phyloP scores from a whole-genome alignment of 306 rosid species.

The Quercus dentata region DNA sequence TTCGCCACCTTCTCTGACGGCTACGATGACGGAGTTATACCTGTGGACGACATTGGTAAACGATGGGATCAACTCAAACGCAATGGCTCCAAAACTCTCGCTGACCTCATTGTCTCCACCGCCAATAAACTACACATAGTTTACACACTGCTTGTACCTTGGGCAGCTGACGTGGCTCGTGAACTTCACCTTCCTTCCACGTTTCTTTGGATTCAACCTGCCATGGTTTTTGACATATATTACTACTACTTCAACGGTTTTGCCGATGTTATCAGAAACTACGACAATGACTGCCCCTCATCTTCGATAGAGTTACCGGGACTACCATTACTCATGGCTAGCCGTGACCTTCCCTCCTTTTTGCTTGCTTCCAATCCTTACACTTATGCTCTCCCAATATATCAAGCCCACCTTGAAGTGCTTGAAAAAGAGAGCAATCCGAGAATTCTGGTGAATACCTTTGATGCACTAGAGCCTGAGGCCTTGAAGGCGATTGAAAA shows the following conservation, averaged over 20 bases:
- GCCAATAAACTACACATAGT: not conserved
- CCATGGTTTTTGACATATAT: conserved; percentile 29
- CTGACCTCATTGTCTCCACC: conserved; percentile 1
- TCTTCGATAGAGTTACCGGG: not conserved
- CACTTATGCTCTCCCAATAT: not conserved
- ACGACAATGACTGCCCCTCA: not conserved
- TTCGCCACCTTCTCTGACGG: conserved; percentile 30
- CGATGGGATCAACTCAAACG: not conserved
- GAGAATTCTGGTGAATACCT: conserved; percentile 30
- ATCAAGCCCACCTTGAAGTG: not conserved
- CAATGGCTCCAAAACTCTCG: not conserved
- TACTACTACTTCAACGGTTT: conserved; percentile 33
- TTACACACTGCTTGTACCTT: conserved; percentile 21
- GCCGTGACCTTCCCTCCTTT: conserved; percentile 38
- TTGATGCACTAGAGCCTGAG: conserved; percentile 26
- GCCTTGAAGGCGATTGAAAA: conserved; percentile 24
- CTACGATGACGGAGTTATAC: conserved; percentile 20
- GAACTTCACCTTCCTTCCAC: conserved; percentile 16
- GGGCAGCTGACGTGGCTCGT: conserved; percentile 30
- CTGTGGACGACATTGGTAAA: not conserved
- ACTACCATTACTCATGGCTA: conserved; percentile 4
- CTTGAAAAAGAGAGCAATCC: not conserved
- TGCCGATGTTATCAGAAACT: not conserved
- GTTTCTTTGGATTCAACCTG: conserved; percentile 40
- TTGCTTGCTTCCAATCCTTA: not conserved